Evolutionary conservation across 1,139 yeast species (phyloP).

Genomic region (Candida sojae): DNA sequence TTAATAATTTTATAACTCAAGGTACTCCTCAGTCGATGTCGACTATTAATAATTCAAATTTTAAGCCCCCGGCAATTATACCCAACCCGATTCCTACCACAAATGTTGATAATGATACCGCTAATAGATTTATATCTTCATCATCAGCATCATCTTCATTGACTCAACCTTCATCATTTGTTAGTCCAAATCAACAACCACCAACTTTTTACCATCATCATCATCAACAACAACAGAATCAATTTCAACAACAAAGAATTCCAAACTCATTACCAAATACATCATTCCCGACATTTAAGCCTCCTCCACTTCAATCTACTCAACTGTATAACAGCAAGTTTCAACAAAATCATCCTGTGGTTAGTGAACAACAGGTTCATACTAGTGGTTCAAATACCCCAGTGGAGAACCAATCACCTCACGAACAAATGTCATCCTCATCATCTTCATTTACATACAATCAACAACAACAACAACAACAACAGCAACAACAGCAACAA

Average conservation of each 20-base stretch:
- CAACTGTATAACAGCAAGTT: constrained; percentile 2
- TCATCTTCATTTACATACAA: neutral
- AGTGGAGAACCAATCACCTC: constrained; percentile 2
- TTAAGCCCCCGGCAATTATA: constrained; percentile 21
- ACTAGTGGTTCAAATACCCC: constrained; percentile 11
- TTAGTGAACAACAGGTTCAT: constrained; percentile 7
- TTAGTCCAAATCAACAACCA: constrained; percentile 14
- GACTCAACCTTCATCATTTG: constrained; percentile 11
- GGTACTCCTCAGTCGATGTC: constrained; percentile 5
- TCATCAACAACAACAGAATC: constrained; percentile 12
- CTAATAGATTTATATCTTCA: constrained; percentile 7
- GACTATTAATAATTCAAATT: constrained; percentile 11
- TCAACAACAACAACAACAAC: constrained; percentile 1
- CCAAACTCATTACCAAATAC: constrained; percentile 15
- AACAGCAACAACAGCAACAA: constrained; percentile 3
- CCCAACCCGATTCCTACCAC: constrained; percentile 52
- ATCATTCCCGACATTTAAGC: constrained; percentile 1
- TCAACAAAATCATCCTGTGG: constrained; percentile 8
- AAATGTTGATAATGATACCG: constrained; percentile 14
- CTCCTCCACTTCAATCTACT: constrained; percentile 3
- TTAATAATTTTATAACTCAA: constrained; percentile 16
- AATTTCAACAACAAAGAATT: constrained; percentile 10
- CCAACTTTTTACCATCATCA: neutral
- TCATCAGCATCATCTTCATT: constrained; percentile 7
- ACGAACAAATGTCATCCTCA: constrained; percentile 1